Base-by-base conservation (phyloP, 139 green algal species). In the Tetraselmis striata region DNA sequence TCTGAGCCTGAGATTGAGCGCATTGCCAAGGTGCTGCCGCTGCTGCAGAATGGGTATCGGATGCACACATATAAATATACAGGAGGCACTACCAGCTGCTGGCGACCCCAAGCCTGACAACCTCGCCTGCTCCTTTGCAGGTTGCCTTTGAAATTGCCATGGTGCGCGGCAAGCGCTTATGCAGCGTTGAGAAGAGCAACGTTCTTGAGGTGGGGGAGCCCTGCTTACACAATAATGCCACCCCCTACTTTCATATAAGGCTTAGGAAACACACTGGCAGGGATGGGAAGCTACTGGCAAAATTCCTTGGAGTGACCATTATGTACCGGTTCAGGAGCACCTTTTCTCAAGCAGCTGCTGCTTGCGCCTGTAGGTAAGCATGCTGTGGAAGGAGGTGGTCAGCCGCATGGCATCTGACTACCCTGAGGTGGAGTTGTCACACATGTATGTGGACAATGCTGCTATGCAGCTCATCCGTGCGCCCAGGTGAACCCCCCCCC, bases 361-460 rank as follows among this genome's bases (percentile, higher is more conserved):
- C 24, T 27, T 81, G 29, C 29, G 75, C 22, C 75, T 29, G 31
- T 83, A 90, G 87, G 88, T 96, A 2, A 94, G 84, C 78, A 88
- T 95, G 87, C 88, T 98, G 31, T 98, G 94, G 93, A 94, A 93
- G 87, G 92, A 98, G 82, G 94, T 96, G 59, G 94, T 98, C 1
- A 97, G 88, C 29, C 81, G 85, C 1, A 82, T 96, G 30, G 90
- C 83, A 74, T 83, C 91, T 59, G 91, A 98, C 23, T 99, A 97
- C 87, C 94, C 96, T 2, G 96, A 99, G 77, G 93, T 99, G 30
- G 94, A 98, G 92, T 92, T 99, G 1, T 92, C 87, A 74, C 96
- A 99, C 92, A 99, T 99, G 97, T 99, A 99, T 88, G 92, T 99
- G 29, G 97, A 99, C 94, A 99, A 99, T 85, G 95, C 96, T 28